Evolutionary conservation across 345 rosid genomes (phyloP).

Genomic region (Alliaria petiolata): DNA sequence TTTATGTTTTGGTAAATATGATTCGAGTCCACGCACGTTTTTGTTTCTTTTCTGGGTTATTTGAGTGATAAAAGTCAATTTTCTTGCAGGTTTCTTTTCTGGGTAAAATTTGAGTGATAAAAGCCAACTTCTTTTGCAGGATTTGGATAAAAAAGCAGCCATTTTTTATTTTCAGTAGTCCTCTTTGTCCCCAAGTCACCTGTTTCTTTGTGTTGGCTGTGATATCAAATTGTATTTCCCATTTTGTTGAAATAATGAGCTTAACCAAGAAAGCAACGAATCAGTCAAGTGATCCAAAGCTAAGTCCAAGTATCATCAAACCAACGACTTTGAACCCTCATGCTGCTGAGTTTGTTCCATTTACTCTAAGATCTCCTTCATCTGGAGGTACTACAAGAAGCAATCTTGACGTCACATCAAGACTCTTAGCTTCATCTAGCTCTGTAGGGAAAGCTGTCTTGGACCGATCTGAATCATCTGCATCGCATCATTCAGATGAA

Average conservation of each 20-base stretch:
- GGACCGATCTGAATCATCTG: slow-evolving; percentile 67
- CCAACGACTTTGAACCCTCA: slow-evolving; percentile 78
- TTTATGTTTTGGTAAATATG: slow-evolving; percentile 9
- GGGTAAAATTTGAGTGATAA: background rate
- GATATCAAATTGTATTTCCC: background rate
- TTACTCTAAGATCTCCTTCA: slow-evolving; percentile 57
- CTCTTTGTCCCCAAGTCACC: background rate
- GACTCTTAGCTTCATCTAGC: slow-evolving; percentile 50
- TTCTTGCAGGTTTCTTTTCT: background rate
- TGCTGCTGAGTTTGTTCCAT: slow-evolving; percentile 95
- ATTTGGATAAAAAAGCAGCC: background rate
- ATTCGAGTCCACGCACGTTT: slow-evolving; percentile 15
- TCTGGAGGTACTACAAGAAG: slow-evolving; percentile 39
- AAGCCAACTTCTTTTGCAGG: background rate
- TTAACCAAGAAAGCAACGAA: slow-evolving; percentile 61
- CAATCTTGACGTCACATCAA: slow-evolving; percentile 41
- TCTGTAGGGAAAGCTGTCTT: slow-evolving; percentile 62
- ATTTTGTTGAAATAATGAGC: slow-evolving; percentile 62
- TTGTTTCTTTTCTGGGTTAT: background rate
- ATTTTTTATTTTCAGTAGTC: background rate
- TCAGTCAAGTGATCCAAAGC: slow-evolving; percentile 57
- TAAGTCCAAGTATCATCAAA: slow-evolving; percentile 47
- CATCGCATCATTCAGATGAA: slow-evolving; percentile 82
- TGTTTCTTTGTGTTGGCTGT: too few species aligned
- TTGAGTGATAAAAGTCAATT: background rate